phyloP scores from a whole-genome alignment of 495 filamentous ascomycete genomes.

The Lineolata rhizophorae region DNA sequence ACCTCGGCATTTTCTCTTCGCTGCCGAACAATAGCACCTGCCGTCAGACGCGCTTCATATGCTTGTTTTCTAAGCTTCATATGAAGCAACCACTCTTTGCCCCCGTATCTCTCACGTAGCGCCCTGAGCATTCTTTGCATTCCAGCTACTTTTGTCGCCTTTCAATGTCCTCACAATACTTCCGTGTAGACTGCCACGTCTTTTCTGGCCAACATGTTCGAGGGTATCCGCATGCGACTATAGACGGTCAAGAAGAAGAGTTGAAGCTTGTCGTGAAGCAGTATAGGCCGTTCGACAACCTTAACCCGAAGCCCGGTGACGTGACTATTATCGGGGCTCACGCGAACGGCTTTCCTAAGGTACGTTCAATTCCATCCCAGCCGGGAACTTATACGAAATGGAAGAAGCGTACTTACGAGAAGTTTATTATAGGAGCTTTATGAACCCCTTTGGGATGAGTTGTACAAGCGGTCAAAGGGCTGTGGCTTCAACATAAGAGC shows the following conservation, averaged over 20 bases:
- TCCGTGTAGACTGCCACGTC: conserved; percentile 17
- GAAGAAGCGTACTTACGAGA: too few relatives aligned
- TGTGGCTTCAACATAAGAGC: conserved; percentile 17
- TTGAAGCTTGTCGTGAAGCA: conserved; percentile 24
- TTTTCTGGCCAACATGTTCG: conserved; percentile 18
- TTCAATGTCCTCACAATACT: conserved; percentile 14
- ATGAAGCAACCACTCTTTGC: too few relatives aligned
- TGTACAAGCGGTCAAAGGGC: conserved; percentile 11
- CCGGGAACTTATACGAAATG: conserved; percentile 2
- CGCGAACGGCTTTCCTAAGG: conserved; percentile 25
- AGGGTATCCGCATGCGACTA: conserved; percentile 15
- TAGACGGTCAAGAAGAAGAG: conserved; percentile 17
- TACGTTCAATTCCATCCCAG: conserved; percentile 1
- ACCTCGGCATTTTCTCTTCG: too few relatives aligned
- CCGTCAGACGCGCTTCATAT: too few relatives aligned
- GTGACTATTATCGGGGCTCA: conserved; percentile 26
- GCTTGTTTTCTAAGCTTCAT: too few relatives aligned
- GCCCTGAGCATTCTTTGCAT: too few relatives aligned
- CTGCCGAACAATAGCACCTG: too few relatives aligned
- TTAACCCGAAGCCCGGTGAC: conserved; percentile 11
- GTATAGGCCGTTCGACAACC: conserved; percentile 19
- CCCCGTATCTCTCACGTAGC: too few relatives aligned
- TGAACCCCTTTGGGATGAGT: conserved; percentile 25
- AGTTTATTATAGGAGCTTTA: conserved; percentile 21
- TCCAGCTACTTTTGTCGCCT: too few relatives aligned